Base-by-base conservation (phyloP, 371 early-diverging fungal species). In the Mucor piriformis region DNA sequence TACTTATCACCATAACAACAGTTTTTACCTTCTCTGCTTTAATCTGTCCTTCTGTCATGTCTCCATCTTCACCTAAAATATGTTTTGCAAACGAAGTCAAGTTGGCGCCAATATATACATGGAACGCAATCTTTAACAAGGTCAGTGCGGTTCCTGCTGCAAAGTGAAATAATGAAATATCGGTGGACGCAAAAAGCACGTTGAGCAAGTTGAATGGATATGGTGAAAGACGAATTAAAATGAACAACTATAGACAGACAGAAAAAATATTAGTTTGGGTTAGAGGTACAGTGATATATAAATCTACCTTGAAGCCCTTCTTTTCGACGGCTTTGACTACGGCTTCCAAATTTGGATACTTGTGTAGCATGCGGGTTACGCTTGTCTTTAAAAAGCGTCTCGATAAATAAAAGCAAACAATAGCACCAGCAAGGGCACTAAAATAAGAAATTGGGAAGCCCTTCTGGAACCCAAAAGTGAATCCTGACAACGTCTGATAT, bases 201-300 rank as follows among this genome's bases (percentile, higher is more conserved):
- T 89, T 90, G 71, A 89, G 73, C n/a, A 90, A 50, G 50, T 83
- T 86, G 70, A 75, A 90, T 18, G 93, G 93, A 66, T 91, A 92
- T 1, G 93, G 93, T 3, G 91, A 89, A 15, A 91, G 43, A 2
- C 91, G 79, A 56, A 90, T 87, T 29, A 92, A 59, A 5, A 87
- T 63, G 50, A 88, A 73, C 6, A 91, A 66, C 85, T 54, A 35
- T 12, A 3, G 34, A 64, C 15, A 66, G 18, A 12, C 50, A 33
- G 50, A 34, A 63, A 24, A 48, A 55, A 10, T 34, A 44, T 29
- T 34, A 11, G 8, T 54, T 13, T 15, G 16, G 6, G n/a, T 15
- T n/a, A n/a, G n/a, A n/a, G n/a, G n/a, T n/a, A n/a, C n/a, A n/a
- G n/a, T n/a, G n/a, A n/a, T n/a, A n/a, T n/a, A n/a, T n/a, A n/a